These are phyloP conservation scores for Gossypium herbaceum DNA, from an alignment of 345 rosid species.

Conservation along the genomic window DNA sequence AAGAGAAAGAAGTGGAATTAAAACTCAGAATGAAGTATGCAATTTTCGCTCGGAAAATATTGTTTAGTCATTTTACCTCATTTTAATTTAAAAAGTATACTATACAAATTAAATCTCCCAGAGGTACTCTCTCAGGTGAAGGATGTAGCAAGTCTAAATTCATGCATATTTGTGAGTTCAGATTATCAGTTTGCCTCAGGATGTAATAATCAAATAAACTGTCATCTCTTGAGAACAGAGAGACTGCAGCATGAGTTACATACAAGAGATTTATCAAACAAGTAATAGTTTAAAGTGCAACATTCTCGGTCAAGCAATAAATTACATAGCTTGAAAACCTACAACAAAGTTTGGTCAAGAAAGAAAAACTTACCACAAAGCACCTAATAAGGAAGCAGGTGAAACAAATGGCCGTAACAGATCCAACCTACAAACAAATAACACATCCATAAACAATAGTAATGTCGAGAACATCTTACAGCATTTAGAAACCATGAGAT, in stretches of 20 bases:
- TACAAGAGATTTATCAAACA: not conserved
- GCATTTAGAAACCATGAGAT: not conserved
- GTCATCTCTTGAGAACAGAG: not conserved
- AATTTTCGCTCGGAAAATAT: not conserved
- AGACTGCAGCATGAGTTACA: not conserved
- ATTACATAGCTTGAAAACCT: slow-evolving; percentile 11
- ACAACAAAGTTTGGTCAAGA: not conserved
- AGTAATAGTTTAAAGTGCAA: not conserved
- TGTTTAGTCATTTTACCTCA: not conserved
- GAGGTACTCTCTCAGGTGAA: slow-evolving; percentile 1
- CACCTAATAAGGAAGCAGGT: slow-evolving; percentile 94
- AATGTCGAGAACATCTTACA: not conserved
- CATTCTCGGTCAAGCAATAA: not conserved
- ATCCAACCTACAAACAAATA: slow-evolving; percentile 72
- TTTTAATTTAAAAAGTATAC: not conserved
- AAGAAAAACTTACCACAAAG: slow-evolving; percentile 64
- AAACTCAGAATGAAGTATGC: not conserved
- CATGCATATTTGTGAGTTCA: not conserved
- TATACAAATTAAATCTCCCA: not conserved
- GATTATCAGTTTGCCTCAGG: slow-evolving; percentile 1
- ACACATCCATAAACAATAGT: slow-evolving; percentile 16
- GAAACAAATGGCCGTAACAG: slow-evolving; percentile 95
- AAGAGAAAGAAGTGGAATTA: not conserved
- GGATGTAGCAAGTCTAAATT: not conserved
- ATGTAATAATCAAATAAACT: not conserved